Evolutionary conservation across 495 filamentous ascomycete genomes (phyloP), one percentile per base, ranked within the genome.

Genomic region (Chaetomium fimeti): DNA sequence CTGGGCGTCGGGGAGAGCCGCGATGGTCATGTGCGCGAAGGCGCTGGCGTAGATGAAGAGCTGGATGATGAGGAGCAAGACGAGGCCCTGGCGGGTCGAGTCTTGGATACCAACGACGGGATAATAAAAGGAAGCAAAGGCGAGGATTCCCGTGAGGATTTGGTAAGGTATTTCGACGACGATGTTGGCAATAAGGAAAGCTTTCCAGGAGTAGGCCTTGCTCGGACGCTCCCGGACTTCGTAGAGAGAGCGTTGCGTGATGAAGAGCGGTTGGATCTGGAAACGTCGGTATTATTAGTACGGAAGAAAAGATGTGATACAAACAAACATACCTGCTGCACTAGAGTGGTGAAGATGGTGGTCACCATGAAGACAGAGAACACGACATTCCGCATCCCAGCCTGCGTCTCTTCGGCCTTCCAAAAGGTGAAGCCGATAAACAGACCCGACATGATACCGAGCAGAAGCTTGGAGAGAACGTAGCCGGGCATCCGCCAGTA

Each of bases 371-470:
- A 92, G 59, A 90, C 78, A 36, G 87, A 85, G 72, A 91, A 91
- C 0, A 91, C 75, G 25, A 83, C 77, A 11, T 82, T 84, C 66
- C 88, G 84, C 82, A 87, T 85, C 71, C 87, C 88, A 40, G 85
- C 81, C 29, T 79, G 78, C 15, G 80, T 82, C 56, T 82, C 73
- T 1, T 83, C 73, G 6, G 88, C 80, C 20, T 87, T 80, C 79
- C 80, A 90, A 72, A 94, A 92, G 0, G 87, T 89, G 73, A 93
- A 91, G 28, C 89, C 89, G 61, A 89, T 89, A 76, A 92, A 92
- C 3, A 92, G 27, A 70, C 73, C 75, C 5, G 76, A 72, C 38
- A 74, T 62, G 58, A 75, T 62, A 38, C 76, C 73, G 60, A 79
- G 61, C 24, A 74, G 55, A 49, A 79, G 60, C 75, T 85, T 85